A percentile compares a stretch with the other conserved stretches of the same genome.
phyloP scores from a whole-genome alignment of 257 asterid species.

The Ballota nigra region DNA sequence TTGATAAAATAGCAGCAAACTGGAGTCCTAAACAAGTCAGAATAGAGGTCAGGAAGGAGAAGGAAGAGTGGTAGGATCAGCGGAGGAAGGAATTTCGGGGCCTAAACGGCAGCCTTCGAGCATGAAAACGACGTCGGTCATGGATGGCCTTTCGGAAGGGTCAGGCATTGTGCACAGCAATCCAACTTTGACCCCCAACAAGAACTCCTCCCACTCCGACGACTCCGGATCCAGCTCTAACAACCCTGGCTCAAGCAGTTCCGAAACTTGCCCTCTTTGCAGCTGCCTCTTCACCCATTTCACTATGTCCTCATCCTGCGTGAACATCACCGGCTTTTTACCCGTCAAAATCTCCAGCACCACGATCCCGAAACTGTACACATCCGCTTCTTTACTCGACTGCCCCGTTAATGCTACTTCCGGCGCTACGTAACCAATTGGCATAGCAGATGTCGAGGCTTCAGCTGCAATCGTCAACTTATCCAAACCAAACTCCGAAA shows the following conservation, averaged over 20 bases:
- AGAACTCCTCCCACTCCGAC: conserved; percentile 80
- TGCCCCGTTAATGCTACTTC: conserved; percentile 58
- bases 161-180: conserved; percentile 76
- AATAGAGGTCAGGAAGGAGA: conserved; percentile 42
- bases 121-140: conserved; percentile 76
- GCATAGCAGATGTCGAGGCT: conserved; percentile 58
- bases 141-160: conserved; percentile 63
- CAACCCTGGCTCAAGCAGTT: conserved; percentile 73
- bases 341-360: conserved; percentile 76
- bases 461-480: conserved; percentile 53
- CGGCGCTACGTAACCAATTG: conserved; percentile 67
- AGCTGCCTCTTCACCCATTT: conserved; percentile 85
- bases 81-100: conserved; percentile 66
- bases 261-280: conserved; percentile 65
- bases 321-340: conserved; percentile 70
- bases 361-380: conserved; percentile 73
- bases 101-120: conserved; percentile 76
- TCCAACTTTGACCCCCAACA: conserved; percentile 74
- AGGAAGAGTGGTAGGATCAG: conserved; percentile 65
- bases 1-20: no score
- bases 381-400: conserved; percentile 55
- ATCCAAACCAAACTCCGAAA: conserved; percentile 71
- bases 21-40: no score
- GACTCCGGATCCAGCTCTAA: conserved; percentile 80
- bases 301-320: conserved; percentile 79